These are phyloP conservation scores for Leucosporidium scottii DNA, from an alignment of 768 basidiomycete species.

Conservation along the genomic window DNA sequence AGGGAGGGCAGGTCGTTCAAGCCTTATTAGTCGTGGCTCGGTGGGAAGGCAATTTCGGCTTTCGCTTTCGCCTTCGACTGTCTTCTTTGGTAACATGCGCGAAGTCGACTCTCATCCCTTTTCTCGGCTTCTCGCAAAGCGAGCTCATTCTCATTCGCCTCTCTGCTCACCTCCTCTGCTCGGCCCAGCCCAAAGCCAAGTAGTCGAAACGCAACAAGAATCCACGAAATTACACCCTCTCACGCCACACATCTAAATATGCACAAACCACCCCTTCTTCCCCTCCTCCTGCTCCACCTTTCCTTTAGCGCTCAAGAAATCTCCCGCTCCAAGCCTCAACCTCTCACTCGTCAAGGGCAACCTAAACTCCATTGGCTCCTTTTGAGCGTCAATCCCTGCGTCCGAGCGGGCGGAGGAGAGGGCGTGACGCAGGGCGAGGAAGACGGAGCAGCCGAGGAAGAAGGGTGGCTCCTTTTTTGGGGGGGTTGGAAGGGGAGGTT, in stretches of 20 bases:
- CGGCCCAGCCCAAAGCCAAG: too few relatives aligned
- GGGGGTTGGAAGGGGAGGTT: not conserved
- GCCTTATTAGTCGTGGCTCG: conserved; percentile 34
- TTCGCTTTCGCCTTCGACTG: too few relatives aligned
- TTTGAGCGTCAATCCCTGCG: conserved; percentile 12
- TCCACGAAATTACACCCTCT: too few relatives aligned
- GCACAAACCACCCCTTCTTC: conserved; percentile 37
- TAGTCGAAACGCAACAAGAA: too few relatives aligned
- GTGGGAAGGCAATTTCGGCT: too few relatives aligned
- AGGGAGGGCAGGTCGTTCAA: conserved; percentile 27
- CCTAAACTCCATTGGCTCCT: conserved; percentile 21
- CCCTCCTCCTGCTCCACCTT: conserved; percentile 32
- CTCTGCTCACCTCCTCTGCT: too few relatives aligned
- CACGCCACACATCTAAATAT: conserved; percentile 7
- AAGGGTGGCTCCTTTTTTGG: conserved; percentile 33
- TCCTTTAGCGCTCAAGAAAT: conserved; percentile 16
- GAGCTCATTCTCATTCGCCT: too few relatives aligned
- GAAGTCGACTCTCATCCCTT: too few relatives aligned
- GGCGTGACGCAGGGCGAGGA: conserved; percentile 35
- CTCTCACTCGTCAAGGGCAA: conserved; percentile 36
- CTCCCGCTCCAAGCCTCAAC: conserved; percentile 32
- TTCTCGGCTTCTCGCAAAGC: too few relatives aligned
- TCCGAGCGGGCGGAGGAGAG: conserved; percentile 34
- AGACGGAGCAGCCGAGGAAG: conserved; percentile 34
- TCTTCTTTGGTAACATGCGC: too few relatives aligned